phyloP scores from a whole-genome alignment of 768 basidiomycete genomes.

The Kwoniella heveanensis region DNA sequence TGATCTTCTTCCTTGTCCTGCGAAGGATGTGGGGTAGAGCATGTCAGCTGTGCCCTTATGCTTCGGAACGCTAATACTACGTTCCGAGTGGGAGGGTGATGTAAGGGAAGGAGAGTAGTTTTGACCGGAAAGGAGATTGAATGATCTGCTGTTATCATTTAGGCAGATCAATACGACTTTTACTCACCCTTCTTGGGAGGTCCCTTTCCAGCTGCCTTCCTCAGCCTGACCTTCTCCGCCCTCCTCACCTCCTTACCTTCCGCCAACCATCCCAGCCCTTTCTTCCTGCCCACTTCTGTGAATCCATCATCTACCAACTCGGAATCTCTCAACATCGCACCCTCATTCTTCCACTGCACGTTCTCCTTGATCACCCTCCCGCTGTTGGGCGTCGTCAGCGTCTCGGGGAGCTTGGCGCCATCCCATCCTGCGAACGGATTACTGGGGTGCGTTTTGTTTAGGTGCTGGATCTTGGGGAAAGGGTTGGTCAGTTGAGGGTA shows the following conservation, averaged over 20 bases:
- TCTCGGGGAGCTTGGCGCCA: conserved; percentile 9
- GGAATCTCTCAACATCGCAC: conserved; percentile 16
- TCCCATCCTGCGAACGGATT: conserved; percentile 18
- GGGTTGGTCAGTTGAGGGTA: conserved; percentile 30
- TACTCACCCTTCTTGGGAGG: conserved; percentile 55
- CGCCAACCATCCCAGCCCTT: conserved; percentile 46
- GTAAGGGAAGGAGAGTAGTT: too few relatives aligned
- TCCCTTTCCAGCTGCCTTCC: conserved; percentile 42
- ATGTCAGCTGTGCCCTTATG: too few relatives aligned
- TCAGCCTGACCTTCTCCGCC: conserved; percentile 35
- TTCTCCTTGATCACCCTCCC: conserved; percentile 21
- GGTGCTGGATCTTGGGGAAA: conserved; percentile 15
- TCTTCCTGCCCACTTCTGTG: conserved; percentile 19
- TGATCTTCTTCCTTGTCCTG: conserved; percentile 51
- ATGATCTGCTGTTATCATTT: too few relatives aligned
- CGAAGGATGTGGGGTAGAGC: background rate
- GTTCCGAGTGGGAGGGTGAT: background rate
- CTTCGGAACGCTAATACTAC: background rate
- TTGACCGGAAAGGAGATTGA: too few relatives aligned
- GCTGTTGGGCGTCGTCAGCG: background rate
- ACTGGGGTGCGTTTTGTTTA: conserved; percentile 14
- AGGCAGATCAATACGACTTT: too few relatives aligned
- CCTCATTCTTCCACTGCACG: conserved; percentile 18
- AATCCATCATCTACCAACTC: conserved; percentile 24
- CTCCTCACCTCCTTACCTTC: conserved; percentile 44